These are phyloP conservation scores for Podila minutissima DNA, from an alignment of 192 early-diverging fungal genomes.

Conservation along the genomic window DNA sequence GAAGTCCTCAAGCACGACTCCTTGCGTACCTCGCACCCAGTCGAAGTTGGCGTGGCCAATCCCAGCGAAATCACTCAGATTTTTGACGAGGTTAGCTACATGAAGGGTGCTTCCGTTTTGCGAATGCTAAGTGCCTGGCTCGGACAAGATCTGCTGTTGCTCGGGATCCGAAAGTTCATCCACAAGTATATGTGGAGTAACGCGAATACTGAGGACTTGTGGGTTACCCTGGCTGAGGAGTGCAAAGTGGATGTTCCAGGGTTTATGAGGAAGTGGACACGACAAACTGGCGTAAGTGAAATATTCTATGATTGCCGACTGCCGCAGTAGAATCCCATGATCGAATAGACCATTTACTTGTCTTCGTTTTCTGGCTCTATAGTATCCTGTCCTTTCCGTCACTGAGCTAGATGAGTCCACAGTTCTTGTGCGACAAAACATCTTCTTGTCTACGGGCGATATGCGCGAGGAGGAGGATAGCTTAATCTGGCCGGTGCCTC, in stretches of 20 bases:
- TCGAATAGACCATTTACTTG: conserved; percentile 80
- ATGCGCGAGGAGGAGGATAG: conserved; percentile 76
- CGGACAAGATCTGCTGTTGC: conserved; percentile 57
- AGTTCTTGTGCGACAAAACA: conserved; percentile 67
- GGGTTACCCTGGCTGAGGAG: conserved; percentile 70
- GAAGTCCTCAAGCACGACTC: conserved; percentile 77
- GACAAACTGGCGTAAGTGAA: conserved; percentile 79
- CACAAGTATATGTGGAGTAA: conserved; percentile 73
- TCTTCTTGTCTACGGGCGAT: conserved; percentile 85
- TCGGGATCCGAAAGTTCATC: conserved; percentile 68
- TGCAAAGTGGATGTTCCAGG: conserved; percentile 70
- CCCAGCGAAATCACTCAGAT: conserved; percentile 84
- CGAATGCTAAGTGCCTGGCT: conserved; percentile 79
- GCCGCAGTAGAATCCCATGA: neutral
- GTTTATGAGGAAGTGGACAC: conserved; percentile 85
- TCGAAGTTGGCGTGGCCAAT: conserved; percentile 77
- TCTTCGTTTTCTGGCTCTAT: conserved; percentile 80
- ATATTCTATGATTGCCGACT: neutral
- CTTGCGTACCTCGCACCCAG: conserved; percentile 83
- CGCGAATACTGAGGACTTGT: conserved; percentile 79
- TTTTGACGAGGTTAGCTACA: conserved; percentile 88
- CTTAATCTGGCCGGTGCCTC: conserved; percentile 77
- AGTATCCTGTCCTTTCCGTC: conserved; percentile 1
- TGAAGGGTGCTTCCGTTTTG: conserved; percentile 84
- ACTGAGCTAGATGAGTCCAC: conserved; percentile 2